Conservation (phyloP, 768 basidiomycete genomes). For the Rickenella mellea region DNA sequence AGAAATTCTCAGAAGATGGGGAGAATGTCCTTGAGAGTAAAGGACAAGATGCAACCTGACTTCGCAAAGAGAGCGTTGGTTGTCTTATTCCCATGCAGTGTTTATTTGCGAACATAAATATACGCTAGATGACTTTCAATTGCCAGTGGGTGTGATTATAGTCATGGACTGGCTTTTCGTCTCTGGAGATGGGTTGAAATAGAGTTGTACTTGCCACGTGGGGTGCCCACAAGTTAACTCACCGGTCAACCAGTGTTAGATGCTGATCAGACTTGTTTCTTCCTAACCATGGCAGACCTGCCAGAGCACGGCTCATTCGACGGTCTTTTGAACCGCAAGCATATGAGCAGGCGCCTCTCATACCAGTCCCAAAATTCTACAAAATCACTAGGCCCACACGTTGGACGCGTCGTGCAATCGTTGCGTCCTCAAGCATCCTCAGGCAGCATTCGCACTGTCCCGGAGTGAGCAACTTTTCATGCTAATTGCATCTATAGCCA, state of each 20-base stretch:
- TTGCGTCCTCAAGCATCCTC: background rate
- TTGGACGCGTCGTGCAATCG: background rate
- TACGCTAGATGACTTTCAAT: no score
- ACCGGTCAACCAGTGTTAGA: no score
- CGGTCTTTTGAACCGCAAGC: background rate
- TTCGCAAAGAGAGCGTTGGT: no score
- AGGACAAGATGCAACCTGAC: constrained; percentile 18
- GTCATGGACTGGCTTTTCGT: no score
- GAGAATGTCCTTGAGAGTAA: constrained; percentile 59
- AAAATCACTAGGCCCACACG: background rate
- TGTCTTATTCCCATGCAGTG: no score
- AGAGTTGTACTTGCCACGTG: no score
- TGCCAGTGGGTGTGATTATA: no score
- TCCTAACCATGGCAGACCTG: background rate
- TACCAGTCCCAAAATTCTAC: background rate
- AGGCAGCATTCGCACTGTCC: background rate
- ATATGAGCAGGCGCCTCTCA: background rate
- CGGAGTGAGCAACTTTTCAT: background rate
- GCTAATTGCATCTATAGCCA: no score
- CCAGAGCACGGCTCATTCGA: background rate
- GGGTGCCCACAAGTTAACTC: no score
- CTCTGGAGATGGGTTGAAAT: no score
- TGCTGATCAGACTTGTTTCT: no score
- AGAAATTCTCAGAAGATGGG: constrained; percentile 74
- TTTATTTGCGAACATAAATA: no score